Percentiles rank a stretch among this genome's conserved stretches.
Evolutionary conservation across 2,329 filamentous ascomycete genomes (phyloP).

Genomic region (Phyllosticta citrichinensis): DNA sequence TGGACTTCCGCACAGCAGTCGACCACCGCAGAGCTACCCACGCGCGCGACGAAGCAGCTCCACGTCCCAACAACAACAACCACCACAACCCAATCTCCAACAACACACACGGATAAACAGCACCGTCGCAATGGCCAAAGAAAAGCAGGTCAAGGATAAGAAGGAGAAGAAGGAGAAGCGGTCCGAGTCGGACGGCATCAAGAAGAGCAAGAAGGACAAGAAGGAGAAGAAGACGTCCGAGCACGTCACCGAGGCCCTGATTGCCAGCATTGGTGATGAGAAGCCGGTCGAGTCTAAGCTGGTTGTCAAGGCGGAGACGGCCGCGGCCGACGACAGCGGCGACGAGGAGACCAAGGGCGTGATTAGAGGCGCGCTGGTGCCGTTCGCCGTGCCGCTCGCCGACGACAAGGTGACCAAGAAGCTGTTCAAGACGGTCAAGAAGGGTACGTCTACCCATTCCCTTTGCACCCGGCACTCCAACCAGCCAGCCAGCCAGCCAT

Average conservation of each 20-base stretch:
- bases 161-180: conserved; percentile 65
- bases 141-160: conserved; percentile 33
- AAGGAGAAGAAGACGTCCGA: conserved; percentile 19
- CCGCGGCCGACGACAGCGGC: conserved; percentile 53
- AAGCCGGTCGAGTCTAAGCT: conserved; percentile 2
- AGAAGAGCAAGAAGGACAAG: conserved; percentile 37
- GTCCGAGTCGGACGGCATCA: conserved; percentile 29
- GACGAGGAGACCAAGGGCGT: conserved; percentile 45
- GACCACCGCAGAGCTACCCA: conserved; percentile 1
- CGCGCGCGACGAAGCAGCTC: conserved; percentile 2
- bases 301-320: conserved; percentile 45
- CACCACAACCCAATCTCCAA: not conserved
- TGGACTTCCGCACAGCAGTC: not conserved
- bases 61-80: conserved; percentile 1
- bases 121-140: conserved; percentile 23
- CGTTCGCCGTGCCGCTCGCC: conserved; percentile 72
- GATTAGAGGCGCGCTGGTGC: conserved; percentile 52
- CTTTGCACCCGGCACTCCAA: no score
- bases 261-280: conserved; percentile 44
- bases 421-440: conserved; percentile 55
- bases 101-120: not conserved
- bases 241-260: conserved; percentile 47
- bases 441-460: conserved; percentile 34
- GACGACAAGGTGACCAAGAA: conserved; percentile 65
- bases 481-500: no score